Conservation (phyloP, 352 stramenopile genomes). For the Globisporangium barbulae region DNA sequence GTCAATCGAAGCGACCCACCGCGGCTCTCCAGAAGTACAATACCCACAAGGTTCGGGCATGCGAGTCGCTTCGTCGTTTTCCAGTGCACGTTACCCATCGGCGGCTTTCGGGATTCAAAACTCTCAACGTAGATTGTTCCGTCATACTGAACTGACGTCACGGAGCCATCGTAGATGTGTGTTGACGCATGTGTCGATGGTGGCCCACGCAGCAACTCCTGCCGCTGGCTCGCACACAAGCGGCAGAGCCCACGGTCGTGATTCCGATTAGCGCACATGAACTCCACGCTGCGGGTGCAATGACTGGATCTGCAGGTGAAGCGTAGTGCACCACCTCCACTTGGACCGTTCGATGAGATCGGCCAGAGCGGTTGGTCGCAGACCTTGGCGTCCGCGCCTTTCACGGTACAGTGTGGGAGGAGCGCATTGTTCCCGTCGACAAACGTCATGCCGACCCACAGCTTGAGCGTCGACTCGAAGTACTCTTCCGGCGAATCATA, state of each 20-base stretch:
- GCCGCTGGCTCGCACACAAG: constrained; percentile 46
- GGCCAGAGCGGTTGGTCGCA: constrained; percentile 73
- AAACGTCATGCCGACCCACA: constrained; percentile 89
- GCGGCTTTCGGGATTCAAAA: constrained; percentile 55
- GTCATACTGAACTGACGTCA: constrained; percentile 50
- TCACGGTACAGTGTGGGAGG: constrained; percentile 64
- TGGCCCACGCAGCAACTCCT: constrained; percentile 49
- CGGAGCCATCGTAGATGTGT: constrained; percentile 73
- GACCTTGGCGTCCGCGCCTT: constrained; percentile 36
- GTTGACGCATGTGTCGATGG: constrained; percentile 62
- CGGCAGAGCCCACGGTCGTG: constrained; percentile 62
- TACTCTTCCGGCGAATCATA: constrained; percentile 80
- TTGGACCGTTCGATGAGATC: constrained; percentile 20
- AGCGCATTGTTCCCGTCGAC: constrained; percentile 82
- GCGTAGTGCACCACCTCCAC: constrained; percentile 14
- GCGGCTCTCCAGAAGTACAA: constrained; percentile 58
- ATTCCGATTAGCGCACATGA: constrained; percentile 51
- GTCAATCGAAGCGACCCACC: constrained; percentile 40
- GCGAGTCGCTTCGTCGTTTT: constrained; percentile 73
- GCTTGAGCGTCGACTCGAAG: constrained; percentile 60
- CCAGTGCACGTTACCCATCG: constrained; percentile 69
- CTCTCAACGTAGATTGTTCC: constrained; percentile 62
- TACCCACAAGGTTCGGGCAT: constrained; percentile 76
- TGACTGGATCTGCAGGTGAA: constrained; percentile 45
- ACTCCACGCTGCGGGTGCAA: constrained; percentile 49